Base-by-base conservation (phyloP, 1,284 basidiomycete species). In the Boletellus sp. region DNA sequence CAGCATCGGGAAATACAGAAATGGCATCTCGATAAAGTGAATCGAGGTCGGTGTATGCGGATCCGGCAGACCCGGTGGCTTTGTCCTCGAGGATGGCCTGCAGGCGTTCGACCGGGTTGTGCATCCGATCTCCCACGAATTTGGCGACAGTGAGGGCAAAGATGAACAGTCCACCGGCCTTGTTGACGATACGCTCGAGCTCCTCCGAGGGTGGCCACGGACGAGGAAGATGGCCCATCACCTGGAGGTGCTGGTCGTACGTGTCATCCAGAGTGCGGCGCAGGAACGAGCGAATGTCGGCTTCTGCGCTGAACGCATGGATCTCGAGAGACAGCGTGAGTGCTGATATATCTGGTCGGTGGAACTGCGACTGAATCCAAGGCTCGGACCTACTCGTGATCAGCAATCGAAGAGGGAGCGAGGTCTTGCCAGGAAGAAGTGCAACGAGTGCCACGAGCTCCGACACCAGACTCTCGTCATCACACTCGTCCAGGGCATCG, bases 141-240 rank as follows among this genome's bases (percentile, higher is more conserved):
- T 64, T 64, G 54, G 49, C 51, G n/a, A 64, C 54, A 0, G 54
- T 64, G 15, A 51, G 38, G 0, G 67, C 63, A 30, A 61, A 61
- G 7, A 61, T 65, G 39, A 68, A 68, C 13, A 69, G 24, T 8
- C 65, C 67, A 6, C 37, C 47, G 3, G 66, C 55, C 42, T 58
- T 65, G n/a, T 36, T 47, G 22, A 62, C 56, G 1, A 68, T 44
- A 0, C 40, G 51, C 10, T 58, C 56, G 1, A 69, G 49, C 1
- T 61, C 58, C 0, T 56, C 51, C 0, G 52, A 36, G 1, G 58
- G 36, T 11, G 66, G 66, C 66, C 66, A 68, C 4, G 63, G 61
- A 10, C 47, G 51, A 39, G 62, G 49, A 26, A 60, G 4, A 7
- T 50, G 35, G 8, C 28, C 40, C 60, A 61, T 61, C 24, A 66